These are phyloP conservation scores for Fonsecaea pedrosoi DNA, from an alignment of 2,329 filamentous ascomycete genomes.

Conservation along the genomic window DNA sequence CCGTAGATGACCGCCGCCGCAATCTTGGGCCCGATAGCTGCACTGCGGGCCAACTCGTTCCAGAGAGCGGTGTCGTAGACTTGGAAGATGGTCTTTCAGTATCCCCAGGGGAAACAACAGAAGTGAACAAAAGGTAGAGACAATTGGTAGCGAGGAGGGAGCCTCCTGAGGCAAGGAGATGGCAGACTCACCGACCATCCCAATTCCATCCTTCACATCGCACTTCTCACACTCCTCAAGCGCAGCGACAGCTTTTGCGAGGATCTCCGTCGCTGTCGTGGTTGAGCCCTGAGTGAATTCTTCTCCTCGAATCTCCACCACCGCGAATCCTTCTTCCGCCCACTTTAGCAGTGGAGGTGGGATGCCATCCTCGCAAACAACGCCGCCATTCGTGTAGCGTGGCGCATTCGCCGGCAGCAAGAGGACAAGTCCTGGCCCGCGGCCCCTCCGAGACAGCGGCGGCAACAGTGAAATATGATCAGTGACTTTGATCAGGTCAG, in stretches of 20 bases:
- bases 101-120: no score
- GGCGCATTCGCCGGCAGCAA: slow-evolving; percentile 48
- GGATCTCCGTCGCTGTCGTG: background rate
- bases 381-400: slow-evolving; percentile 43
- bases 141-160: no score
- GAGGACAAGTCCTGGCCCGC: slow-evolving; percentile 58
- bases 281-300: slow-evolving; percentile 10
- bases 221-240: slow-evolving; percentile 42
- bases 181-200: slow-evolving; percentile 44
- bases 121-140: no score
- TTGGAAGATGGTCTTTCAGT: slow-evolving; percentile 1
- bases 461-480: slow-evolving; percentile 45
- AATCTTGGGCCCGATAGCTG: slow-evolving; percentile 41
- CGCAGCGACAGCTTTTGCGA: slow-evolving; percentile 36
- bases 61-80: slow-evolving; percentile 38
- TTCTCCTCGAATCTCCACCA: slow-evolving; percentile 58
- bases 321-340: slow-evolving; percentile 73
- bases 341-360: slow-evolving; percentile 69
- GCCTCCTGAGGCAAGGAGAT: background rate
- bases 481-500: slow-evolving; percentile 21
- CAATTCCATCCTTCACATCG: slow-evolving; percentile 38
- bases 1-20: slow-evolving; percentile 47
- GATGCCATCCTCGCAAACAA: slow-evolving; percentile 48
- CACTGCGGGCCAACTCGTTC: slow-evolving; percentile 23
- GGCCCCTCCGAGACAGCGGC: slow-evolving; percentile 58